Evolutionary conservation across 2,329 filamentous ascomycete species (phyloP).

Genomic region (Colletotrichum brevisporum): DNA sequence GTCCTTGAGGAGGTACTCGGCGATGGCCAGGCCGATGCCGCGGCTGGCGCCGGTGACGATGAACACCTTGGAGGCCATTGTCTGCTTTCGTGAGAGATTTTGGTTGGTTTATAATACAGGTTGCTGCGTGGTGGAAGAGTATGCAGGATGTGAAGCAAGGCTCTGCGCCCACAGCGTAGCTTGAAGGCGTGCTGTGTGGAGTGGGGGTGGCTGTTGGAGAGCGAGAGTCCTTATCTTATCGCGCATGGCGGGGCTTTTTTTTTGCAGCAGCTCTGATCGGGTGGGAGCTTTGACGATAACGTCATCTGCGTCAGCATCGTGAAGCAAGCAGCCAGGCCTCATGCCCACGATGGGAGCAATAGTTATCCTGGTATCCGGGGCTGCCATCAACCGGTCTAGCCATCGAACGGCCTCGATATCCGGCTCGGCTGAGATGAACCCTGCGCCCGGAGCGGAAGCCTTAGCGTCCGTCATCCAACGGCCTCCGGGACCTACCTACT

Average conservation of each 20-base stretch:
- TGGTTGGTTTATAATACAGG: not conserved
- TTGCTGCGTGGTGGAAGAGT: too few relatives aligned
- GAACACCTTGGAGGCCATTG: conserved; percentile 73
- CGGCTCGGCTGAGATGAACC: too few relatives aligned
- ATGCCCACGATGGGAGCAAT: conserved; percentile 62
- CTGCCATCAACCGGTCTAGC: conserved; percentile 74
- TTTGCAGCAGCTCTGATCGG: too few relatives aligned
- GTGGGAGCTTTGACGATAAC: not conserved
- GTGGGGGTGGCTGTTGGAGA: conserved; percentile 10
- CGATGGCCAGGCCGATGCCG: conserved; percentile 72
- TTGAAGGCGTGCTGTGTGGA: conserved; percentile 4
- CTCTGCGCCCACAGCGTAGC: conserved; percentile 5
- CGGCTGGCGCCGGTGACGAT: conserved; percentile 78
- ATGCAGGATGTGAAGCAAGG: not conserved
- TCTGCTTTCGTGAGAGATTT: not conserved
- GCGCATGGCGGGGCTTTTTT: conserved; percentile 3
- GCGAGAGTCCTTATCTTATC: conserved; percentile 22
- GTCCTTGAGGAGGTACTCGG: conserved; percentile 64
- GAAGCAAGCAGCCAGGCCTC: not conserved
- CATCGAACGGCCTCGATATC: too few relatives aligned
- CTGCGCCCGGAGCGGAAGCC: too few relatives aligned
- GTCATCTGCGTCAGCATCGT: conserved; percentile 5
- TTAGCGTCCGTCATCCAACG: too few relatives aligned
- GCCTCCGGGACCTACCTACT: too few relatives aligned
- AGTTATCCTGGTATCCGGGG: conserved; percentile 76